These are phyloP conservation scores for Aspergillus udagawae DNA, from an alignment of 2,329 filamentous ascomycete species.

Conservation along the genomic window DNA sequence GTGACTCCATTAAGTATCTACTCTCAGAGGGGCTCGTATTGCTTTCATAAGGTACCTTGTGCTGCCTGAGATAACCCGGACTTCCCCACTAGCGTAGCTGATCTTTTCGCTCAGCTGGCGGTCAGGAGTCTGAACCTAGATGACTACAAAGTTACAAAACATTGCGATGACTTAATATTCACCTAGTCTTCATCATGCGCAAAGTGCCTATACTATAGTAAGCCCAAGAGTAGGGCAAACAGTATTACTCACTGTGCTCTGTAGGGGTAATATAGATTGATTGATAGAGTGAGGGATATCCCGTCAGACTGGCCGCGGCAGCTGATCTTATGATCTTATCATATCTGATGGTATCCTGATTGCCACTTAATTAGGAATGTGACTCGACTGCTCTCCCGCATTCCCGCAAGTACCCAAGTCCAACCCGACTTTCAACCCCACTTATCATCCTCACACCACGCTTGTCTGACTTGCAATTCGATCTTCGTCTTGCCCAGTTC, in stretches of 20 bases:
- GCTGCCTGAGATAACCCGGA: neutral
- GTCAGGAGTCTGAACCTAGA: neutral
- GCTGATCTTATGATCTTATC: constrained; percentile 20
- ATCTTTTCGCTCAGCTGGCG: neutral
- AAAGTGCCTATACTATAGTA: no score
- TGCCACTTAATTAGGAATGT: constrained; percentile 4
- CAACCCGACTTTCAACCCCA: neutral
- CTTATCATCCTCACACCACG: neutral
- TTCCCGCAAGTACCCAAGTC: constrained; percentile 1
- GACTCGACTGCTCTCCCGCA: constrained; percentile 4
- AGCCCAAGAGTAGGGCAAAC: no score
- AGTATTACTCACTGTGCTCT: no score
- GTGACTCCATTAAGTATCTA: neutral
- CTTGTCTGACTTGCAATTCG: neutral
- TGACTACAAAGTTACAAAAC: neutral
- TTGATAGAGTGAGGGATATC: no score
- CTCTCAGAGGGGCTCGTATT: neutral
- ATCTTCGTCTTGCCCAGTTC: neutral
- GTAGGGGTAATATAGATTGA: no score
- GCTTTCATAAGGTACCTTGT: neutral
- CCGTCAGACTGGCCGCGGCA: neutral
- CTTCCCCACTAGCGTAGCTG: neutral
- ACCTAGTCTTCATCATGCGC: neutral
- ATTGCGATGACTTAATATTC: neutral
- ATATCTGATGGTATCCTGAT: constrained; percentile 19